Evolutionary conservation across 2,329 filamentous ascomycete species (phyloP).

Genomic region (Alternaria brassicicola): DNA sequence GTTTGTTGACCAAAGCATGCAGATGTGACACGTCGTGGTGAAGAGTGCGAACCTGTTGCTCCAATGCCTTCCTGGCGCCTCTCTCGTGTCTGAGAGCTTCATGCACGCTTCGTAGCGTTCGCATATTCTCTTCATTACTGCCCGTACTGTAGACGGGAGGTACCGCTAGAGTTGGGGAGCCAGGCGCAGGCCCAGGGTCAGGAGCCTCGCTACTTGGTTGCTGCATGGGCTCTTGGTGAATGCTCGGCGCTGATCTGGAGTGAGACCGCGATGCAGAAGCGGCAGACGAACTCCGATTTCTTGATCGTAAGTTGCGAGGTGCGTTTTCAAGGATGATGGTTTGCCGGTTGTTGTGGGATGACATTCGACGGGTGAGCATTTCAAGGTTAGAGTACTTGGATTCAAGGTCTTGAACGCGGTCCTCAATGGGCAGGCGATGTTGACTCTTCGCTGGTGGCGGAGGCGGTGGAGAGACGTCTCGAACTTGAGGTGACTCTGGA

Average conservation of each 20-base stretch:
- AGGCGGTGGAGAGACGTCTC: slow-evolving; percentile 19
- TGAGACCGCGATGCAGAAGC: slow-evolving; percentile 15
- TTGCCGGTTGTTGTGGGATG: slow-evolving; percentile 44
- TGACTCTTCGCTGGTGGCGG: slow-evolving; percentile 17
- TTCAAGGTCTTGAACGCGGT: slow-evolving; percentile 44
- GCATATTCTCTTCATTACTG: slow-evolving; percentile 4
- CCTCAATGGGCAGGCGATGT: slow-evolving; percentile 40
- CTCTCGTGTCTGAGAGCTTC: slow-evolving; percentile 39
- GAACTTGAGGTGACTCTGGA: slow-evolving; percentile 8
- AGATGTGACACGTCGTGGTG: slow-evolving; percentile 42
- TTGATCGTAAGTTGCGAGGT: slow-evolving; percentile 40
- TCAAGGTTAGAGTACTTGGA: slow-evolving; percentile 39
- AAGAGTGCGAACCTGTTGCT: slow-evolving; percentile 39
- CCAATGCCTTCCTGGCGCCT: slow-evolving; percentile 41
- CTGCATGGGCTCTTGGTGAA: slow-evolving; percentile 21
- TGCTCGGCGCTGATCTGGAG: slow-evolving; percentile 23
- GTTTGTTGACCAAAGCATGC: slow-evolving; percentile 38
- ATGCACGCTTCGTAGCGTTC: slow-evolving; percentile 31
- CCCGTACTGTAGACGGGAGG: neutral
- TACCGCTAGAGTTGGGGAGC: slow-evolving; percentile 20
- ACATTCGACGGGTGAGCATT: slow-evolving; percentile 40
- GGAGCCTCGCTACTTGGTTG: slow-evolving; percentile 24
- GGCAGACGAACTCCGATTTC: slow-evolving; percentile 40
- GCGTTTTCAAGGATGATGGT: slow-evolving; percentile 49
- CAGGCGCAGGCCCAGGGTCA: slow-evolving; percentile 8